These are phyloP conservation scores for Davidsoniella neocaledoniae DNA, from an alignment of 2,329 filamentous ascomycete species.

Conservation along the genomic window DNA sequence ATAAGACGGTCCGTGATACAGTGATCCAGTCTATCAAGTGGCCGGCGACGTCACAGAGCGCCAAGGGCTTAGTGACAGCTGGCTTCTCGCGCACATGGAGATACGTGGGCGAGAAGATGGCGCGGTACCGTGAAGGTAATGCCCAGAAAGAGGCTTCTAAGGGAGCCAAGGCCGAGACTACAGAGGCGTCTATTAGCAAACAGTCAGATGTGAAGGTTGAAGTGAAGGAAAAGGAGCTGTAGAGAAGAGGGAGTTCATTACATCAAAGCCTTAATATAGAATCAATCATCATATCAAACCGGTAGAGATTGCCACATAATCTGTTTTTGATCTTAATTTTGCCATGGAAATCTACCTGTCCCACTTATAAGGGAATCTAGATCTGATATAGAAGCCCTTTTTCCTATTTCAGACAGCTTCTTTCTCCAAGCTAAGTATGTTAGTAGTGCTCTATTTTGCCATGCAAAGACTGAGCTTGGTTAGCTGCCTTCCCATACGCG, in stretches of 20 bases:
- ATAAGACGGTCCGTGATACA: conserved; percentile 51
- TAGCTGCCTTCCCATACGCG: too few relatives aligned
- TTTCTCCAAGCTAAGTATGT: too few relatives aligned
- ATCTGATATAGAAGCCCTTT: too few relatives aligned
- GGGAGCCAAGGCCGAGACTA: neutral
- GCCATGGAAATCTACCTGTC: too few relatives aligned
- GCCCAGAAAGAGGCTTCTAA: conserved; percentile 14
- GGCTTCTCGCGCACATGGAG: conserved; percentile 52
- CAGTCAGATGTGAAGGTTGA: neutral
- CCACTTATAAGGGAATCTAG: too few relatives aligned
- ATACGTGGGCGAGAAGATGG: conserved; percentile 70
- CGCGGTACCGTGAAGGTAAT: conserved; percentile 40
- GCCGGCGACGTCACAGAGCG: conserved; percentile 75
- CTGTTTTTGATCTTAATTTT: too few relatives aligned
- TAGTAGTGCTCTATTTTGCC: too few relatives aligned
- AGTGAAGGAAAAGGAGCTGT: neutral
- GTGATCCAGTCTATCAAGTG: conserved; percentile 81
- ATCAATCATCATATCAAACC: too few relatives aligned
- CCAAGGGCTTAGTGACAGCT: conserved; percentile 70
- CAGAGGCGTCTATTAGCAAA: neutral
- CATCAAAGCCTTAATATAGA: too few relatives aligned
- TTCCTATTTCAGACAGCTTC: too few relatives aligned
- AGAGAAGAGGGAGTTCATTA: neutral
- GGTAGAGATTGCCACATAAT: too few relatives aligned
- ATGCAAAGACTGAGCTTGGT: too few relatives aligned